phyloP scores from a whole-genome alignment of 768 basidiomycete genomes.

The Kwoniella dejecticola region DNA sequence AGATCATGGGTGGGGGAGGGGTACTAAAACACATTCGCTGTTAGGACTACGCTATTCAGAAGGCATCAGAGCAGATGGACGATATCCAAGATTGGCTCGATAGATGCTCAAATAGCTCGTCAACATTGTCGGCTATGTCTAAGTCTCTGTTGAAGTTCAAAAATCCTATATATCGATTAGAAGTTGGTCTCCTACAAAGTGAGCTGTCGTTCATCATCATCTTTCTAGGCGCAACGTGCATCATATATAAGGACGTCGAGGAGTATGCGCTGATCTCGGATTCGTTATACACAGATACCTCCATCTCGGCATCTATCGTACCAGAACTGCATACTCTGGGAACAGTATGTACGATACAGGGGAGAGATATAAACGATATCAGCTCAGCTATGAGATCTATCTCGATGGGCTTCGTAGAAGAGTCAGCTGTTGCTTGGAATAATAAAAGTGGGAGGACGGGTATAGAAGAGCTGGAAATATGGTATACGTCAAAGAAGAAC shows the following conservation, averaged over 20 bases:
- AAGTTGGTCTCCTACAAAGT: slow-evolving; percentile 45
- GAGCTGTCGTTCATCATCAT: slow-evolving; percentile 7
- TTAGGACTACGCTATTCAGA: slow-evolving; percentile 31
- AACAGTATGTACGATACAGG: slow-evolving; percentile 20
- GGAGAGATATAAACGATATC: slow-evolving; percentile 31
- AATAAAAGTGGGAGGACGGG: slow-evolving; percentile 25
- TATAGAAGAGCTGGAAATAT: slow-evolving; percentile 37
- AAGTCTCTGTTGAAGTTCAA: slow-evolving; percentile 11
- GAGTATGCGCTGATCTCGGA: too few species aligned
- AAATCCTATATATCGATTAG: slow-evolving; percentile 26
- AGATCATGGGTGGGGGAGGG: too few species aligned
- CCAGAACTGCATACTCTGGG: slow-evolving; percentile 14
- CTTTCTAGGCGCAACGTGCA: too few species aligned
- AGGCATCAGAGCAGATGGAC: slow-evolving; percentile 39
- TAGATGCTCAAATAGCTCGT: slow-evolving; percentile 21
- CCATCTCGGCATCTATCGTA: slow-evolving; percentile 5
- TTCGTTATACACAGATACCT: slow-evolving; percentile 30
- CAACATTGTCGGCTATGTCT: too few species aligned
- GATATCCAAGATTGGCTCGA: slow-evolving; percentile 47
- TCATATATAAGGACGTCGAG: too few species aligned
- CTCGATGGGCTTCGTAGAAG: slow-evolving; percentile 33
- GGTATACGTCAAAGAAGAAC: slow-evolving; percentile 24
- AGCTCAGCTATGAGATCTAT: slow-evolving; percentile 22
- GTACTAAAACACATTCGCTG: too few species aligned
- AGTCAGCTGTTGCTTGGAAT: slow-evolving; percentile 22